Percentiles rank a stretch among this genome's conserved stretches.
Conservation (phyloP, 495 filamentous ascomycete species). For the Viridothelium virens region DNA sequence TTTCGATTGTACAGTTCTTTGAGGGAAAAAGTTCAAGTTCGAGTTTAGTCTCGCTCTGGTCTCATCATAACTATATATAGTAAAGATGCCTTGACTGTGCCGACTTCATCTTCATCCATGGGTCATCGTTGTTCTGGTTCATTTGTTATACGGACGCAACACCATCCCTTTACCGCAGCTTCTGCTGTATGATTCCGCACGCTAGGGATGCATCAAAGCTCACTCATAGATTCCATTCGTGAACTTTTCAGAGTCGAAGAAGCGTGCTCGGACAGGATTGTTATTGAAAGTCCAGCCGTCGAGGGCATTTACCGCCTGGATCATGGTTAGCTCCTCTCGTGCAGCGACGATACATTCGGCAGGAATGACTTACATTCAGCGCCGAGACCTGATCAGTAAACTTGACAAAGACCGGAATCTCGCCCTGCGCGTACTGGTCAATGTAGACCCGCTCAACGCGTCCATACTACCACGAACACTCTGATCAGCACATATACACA, state of each 20-base stretch:
- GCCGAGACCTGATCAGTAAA: conserved; percentile 77
- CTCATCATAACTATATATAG: neutral
- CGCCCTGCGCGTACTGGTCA: conserved; percentile 42
- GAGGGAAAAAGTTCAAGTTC: neutral
- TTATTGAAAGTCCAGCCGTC: conserved; percentile 81
- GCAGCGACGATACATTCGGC: neutral
- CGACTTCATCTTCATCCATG: neutral
- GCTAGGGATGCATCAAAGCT: neutral
- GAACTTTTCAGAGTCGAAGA: conserved; percentile 75
- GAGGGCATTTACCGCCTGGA: conserved; percentile 76
- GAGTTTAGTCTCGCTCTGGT: neutral
- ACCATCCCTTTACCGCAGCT: no score
- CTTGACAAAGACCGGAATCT: conserved; percentile 75
- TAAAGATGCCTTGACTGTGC: neutral
- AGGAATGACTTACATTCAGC: conserved; percentile 54
- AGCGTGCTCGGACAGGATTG: conserved; percentile 67
- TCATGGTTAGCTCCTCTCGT: neutral
- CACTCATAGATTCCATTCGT: conserved; percentile 56
- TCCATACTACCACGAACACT: conserved; percentile 55
- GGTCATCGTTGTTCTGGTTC: no score
- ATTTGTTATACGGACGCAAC: no score
- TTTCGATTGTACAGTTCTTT: neutral
- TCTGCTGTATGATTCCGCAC: neutral
- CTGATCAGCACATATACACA: no score
- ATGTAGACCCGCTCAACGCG: conserved; percentile 77